Conservation (phyloP, 352 stramenopile genomes). For the Bremia lactucae region DNA sequence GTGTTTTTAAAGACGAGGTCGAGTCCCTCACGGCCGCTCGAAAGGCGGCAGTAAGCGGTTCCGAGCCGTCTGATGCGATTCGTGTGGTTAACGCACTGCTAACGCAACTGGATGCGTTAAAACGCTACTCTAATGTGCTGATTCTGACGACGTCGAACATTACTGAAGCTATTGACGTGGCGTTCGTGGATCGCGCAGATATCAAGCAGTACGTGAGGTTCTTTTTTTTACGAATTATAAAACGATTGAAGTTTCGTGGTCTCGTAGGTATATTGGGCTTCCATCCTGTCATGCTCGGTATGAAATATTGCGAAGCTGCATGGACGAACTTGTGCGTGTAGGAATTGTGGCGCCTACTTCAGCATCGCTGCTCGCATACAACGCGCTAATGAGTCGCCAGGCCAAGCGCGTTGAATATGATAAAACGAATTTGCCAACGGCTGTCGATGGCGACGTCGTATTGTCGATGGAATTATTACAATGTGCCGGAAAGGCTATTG, state of each 20-base stretch:
- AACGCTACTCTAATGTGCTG: slow-evolving; percentile 81
- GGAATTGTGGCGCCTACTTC: slow-evolving; percentile 33
- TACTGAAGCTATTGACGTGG: slow-evolving; percentile 84
- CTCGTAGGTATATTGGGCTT: slow-evolving; percentile 48
- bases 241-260: not conserved
- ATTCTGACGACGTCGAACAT: slow-evolving; percentile 91
- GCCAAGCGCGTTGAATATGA: slow-evolving; percentile 36
- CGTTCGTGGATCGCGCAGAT: slow-evolving; percentile 90
- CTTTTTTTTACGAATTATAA: not conserved
- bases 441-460: slow-evolving; percentile 2
- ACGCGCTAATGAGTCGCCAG: slow-evolving; percentile 15
- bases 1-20: slow-evolving; percentile 69
- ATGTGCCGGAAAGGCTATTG: slow-evolving; percentile 39
- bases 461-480: slow-evolving; percentile 27
- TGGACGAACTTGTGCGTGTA: slow-evolving; percentile 75
- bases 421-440: slow-evolving; percentile 14
- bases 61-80: slow-evolving; percentile 86
- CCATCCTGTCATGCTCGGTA: slow-evolving; percentile 56
- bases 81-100: slow-evolving; percentile 88
- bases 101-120: slow-evolving; percentile 83
- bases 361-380: slow-evolving; percentile 15
- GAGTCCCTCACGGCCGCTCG: slow-evolving; percentile 84
- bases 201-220: slow-evolving; percentile 84
- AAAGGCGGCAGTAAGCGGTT: slow-evolving; percentile 50
- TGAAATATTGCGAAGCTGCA: slow-evolving; percentile 72